Conservation (phyloP, 2,329 filamentous ascomycete genomes). For the Fusarium acutatum region DNA sequence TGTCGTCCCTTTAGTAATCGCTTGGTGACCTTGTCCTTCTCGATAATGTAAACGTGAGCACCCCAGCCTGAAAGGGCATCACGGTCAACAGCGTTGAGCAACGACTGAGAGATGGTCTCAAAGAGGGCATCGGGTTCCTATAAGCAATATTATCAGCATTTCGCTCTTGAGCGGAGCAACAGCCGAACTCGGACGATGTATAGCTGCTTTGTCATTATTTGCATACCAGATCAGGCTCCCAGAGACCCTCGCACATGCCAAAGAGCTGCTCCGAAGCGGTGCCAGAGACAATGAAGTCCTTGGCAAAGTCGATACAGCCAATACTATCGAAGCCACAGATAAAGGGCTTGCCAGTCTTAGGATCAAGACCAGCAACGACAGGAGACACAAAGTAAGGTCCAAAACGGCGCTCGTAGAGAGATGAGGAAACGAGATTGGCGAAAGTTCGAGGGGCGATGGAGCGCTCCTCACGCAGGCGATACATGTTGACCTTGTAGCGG, state of each 20-base stretch:
- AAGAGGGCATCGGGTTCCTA: slow-evolving; percentile 90
- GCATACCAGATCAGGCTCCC: slow-evolving; percentile 95
- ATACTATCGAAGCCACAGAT: slow-evolving; percentile 99
- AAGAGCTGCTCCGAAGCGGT: slow-evolving; percentile 98
- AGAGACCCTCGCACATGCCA: slow-evolving; percentile 97
- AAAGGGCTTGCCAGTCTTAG: slow-evolving; percentile 92
- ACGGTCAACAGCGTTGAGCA: slow-evolving; percentile 95
- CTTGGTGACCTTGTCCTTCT: slow-evolving; percentile 99
- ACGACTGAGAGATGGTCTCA: slow-evolving; percentile 95
- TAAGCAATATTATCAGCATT: slow-evolving; percentile 22
- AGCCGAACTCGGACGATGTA: neutral
- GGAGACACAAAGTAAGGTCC: slow-evolving; percentile 96
- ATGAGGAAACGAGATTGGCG: slow-evolving; percentile 91
- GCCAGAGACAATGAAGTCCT: slow-evolving; percentile 98
- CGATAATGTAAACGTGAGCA: slow-evolving; percentile 98
- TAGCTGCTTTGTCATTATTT: neutral
- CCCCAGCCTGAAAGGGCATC: slow-evolving; percentile 98
- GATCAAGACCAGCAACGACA: slow-evolving; percentile 93
- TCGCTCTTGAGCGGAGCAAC: neutral
- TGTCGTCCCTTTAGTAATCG: slow-evolving; percentile 97
- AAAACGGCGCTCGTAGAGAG: slow-evolving; percentile 94
- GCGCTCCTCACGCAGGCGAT: slow-evolving; percentile 97
- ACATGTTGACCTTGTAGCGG: slow-evolving; percentile 99
- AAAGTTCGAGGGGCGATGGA: slow-evolving; percentile 94
- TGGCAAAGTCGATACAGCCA: slow-evolving; percentile 98